phyloP scores from a whole-genome alignment of 2,329 filamentous ascomycete species.

The Microdochium bolleyi region DNA sequence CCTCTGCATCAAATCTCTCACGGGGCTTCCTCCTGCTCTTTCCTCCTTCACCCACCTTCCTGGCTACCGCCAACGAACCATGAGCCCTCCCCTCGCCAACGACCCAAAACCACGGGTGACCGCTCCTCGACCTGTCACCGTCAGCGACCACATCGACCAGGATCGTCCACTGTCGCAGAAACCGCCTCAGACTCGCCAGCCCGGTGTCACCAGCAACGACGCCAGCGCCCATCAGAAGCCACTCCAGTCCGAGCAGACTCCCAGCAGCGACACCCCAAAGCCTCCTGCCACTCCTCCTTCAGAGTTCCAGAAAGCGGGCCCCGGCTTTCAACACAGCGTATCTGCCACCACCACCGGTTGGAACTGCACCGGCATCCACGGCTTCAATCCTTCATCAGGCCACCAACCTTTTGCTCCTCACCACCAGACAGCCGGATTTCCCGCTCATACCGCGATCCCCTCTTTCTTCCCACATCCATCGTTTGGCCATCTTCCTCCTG shows the following conservation, averaged over 20 bases:
- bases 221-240: not conserved
- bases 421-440: slow-evolving; percentile 8
- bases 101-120: not conserved
- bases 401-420: slow-evolving; percentile 7
- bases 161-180: not conserved
- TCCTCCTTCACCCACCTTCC: not conserved
- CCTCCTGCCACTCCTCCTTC: slow-evolving; percentile 1
- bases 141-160: not conserved
- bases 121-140: not conserved
- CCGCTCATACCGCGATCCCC: slow-evolving; percentile 3
- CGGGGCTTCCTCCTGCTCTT: not conserved
- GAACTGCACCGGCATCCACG: slow-evolving; percentile 6
- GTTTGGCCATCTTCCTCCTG: not conserved
- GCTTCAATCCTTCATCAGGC: slow-evolving; percentile 8
- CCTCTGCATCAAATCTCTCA: not conserved
- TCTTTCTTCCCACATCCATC: slow-evolving; percentile 4
- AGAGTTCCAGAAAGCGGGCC: slow-evolving; percentile 7
- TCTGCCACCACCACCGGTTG: slow-evolving; percentile 9
- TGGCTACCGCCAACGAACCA: not conserved
- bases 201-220: not conserved
- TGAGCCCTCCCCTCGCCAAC: not conserved
- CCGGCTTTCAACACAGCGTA: slow-evolving; percentile 10
- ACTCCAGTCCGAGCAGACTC: not conserved
- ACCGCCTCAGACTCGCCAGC: not conserved
- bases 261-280: not conserved